Conservation (phyloP, 1,284 basidiomycete species). For the Ganoderma lucidum region DNA sequence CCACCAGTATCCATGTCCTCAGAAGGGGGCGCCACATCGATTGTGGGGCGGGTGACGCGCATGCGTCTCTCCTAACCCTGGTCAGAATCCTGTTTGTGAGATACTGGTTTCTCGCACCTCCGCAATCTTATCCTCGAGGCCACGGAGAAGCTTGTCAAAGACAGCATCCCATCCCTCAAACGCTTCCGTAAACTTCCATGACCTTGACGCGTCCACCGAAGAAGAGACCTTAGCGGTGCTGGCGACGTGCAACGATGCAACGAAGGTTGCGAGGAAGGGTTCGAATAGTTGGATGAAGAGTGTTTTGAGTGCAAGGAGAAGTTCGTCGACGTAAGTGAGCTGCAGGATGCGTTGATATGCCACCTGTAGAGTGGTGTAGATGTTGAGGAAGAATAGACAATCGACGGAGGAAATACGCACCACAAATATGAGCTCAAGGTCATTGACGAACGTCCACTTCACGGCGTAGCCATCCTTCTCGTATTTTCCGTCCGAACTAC, state of each 20-base stretch:
- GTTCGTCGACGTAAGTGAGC: conserved; percentile 92
- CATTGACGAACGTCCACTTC: conserved; percentile 93
- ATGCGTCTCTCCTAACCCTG: conserved; percentile 69
- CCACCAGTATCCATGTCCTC: conserved; percentile 65
- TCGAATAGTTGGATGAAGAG: conserved; percentile 89
- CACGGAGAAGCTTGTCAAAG: conserved; percentile 81
- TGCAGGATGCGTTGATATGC: conserved; percentile 98
- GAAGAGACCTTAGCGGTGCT: conserved; percentile 51
- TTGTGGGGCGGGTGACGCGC: conserved; percentile 55
- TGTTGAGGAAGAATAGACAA: neutral
- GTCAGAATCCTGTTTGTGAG: neutral
- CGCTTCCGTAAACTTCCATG: conserved; percentile 76
- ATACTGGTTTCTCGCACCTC: conserved; percentile 53
- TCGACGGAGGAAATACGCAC: conserved; percentile 55
- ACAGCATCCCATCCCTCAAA: conserved; percentile 86
- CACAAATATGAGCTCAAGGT: conserved; percentile 94
- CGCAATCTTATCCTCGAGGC: conserved; percentile 79
- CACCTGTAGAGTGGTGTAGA: conserved; percentile 60
- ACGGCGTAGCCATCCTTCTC: conserved; percentile 94
- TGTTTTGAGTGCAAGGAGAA: conserved; percentile 81
- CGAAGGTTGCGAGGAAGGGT: conserved; percentile 82
- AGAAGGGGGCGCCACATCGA: conserved; percentile 57
- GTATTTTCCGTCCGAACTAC: conserved; percentile 79
- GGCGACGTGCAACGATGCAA: conserved; percentile 79
- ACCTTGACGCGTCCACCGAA: conserved; percentile 45